Evolutionary conservation across 1,139 yeast genomes (phyloP), one percentile per base, ranked within the genome.

Genomic region (Pichia sp.): DNA sequence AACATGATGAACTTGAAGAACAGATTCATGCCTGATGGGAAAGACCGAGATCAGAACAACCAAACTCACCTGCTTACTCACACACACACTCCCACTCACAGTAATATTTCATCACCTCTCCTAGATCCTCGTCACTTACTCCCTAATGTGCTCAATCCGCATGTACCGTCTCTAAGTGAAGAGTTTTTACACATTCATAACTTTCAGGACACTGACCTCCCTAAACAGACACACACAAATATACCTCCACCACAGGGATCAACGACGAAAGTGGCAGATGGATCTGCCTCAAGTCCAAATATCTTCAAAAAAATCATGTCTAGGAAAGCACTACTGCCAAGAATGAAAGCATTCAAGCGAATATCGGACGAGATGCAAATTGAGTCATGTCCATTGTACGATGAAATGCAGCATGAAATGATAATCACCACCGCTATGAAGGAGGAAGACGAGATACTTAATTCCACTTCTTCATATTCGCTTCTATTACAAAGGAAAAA

Each of bases 381-480:
- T 27, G 63, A 59, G 35, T 32, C 44, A n/a, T 47, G 47, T n/a
- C 62, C 62, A 5, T 38, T 58, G 29, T 55, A 58, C 34, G 43
- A 44, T 13, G 63, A 59, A 41, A 48, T 58, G 20, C 48, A 47
- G 22, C 59, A 56, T 39, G 63, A 59, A 44, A 48, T 57, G 10
- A 38, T 50, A 19, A 49, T 56, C n/a, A 57, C 62, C 0, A 41
- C 50, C 1, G 53, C 56, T 5, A 32, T 57, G 32, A 52, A 51
- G 37, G 56, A 49, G 24, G 53, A 56, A 13, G 52, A 49, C 7
- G 42, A 43, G 27, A 41, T 48, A 10, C 29, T 40, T 7, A 34
- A 32, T 19, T 24, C 32, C 12, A 33, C 33, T 19, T 19, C 25
- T 3, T 18, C 34, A 3, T 32, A 22, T 17, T 32, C 38, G 2